Conservation (phyloP, 1,284 basidiomycete species). For the Coniferiporia weirii region DNA sequence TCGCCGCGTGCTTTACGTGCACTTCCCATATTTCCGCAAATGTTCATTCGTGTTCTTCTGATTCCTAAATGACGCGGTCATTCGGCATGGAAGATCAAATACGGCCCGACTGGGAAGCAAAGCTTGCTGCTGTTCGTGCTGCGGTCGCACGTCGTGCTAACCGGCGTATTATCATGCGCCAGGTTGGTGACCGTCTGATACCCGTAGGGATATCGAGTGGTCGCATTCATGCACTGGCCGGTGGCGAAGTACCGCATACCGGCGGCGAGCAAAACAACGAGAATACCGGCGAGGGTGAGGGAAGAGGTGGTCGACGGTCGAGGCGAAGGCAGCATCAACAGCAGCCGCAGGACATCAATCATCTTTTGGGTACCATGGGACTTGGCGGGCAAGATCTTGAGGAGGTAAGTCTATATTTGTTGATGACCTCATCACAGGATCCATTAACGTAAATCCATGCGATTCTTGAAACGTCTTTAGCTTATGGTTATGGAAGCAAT, state of each 20-base stretch:
- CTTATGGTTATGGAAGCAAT: slow-evolving; percentile 99
- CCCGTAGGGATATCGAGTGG: slow-evolving; percentile 92
- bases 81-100: slow-evolving; percentile 65
- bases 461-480: slow-evolving; percentile 36
- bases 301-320: slow-evolving; percentile 47
- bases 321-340: slow-evolving; percentile 52
- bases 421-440: neutral
- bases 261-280: slow-evolving; percentile 37
- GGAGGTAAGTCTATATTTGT: slow-evolving; percentile 54
- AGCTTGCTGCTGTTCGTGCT: slow-evolving; percentile 84
- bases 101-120: slow-evolving; percentile 92
- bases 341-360: slow-evolving; percentile 47
- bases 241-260: slow-evolving; percentile 29
- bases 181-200: slow-evolving; percentile 94
- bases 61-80: slow-evolving; percentile 1
- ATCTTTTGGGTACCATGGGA: slow-evolving; percentile 60
- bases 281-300: slow-evolving; percentile 35
- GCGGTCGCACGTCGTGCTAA: slow-evolving; percentile 88
- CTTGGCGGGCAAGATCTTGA: slow-evolving; percentile 80
- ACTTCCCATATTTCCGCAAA: slow-evolving; percentile 1
- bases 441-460: neutral
- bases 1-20: neutral
- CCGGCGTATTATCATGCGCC: slow-evolving; percentile 95
- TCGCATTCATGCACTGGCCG: slow-evolving; percentile 56
- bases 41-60: slow-evolving; percentile 16